Base-by-base conservation (phyloP, 2,329 filamentous ascomycete species). In the Didymella pomorum region DNA sequence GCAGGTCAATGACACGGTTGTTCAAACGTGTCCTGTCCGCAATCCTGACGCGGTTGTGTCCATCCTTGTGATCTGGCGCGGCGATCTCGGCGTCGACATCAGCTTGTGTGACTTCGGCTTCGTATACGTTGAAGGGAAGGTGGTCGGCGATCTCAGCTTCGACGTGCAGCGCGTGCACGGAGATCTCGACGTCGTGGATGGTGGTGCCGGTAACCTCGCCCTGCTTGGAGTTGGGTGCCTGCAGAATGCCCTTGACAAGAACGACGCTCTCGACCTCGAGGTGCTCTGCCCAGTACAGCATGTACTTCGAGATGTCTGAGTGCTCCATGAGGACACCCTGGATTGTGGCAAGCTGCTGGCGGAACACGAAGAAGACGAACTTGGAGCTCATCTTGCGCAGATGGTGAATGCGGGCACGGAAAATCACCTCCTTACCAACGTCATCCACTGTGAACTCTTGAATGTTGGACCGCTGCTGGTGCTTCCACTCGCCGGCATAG, bases 201-300 rank as follows among this genome's bases (percentile, higher is more conserved):
- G 87, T 88, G 28, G 91, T 90, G 37, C 91, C 89, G 64, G 89
- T 87, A 57, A 97, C 84, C 37, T 87, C 86, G 67, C 93, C 81
- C 64, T 83, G 78, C 71, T 82, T 82, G 31, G 81, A 87, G 7
- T 89, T 87, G 0, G 92, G 90, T 61, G 84, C 83, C 70, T 92
- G 90, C 4, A 97, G 78, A 1, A 84, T 84, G 58, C 92, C 93
- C 51, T 84, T 87, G 55, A 96, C 87, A 56, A 91, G 86, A 5
- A 97, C 87, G 49, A 97, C 85, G 8, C 88, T 90, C 72, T 96
- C 93, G 6, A 88, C 81, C 53, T 89, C 87, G 44, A 97, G 81
- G 72, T 92, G 91, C 77, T 96, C 91, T 2, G 91, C 91, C 90
- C 92, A 96, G 71, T 91, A 89, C 26, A 97, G 83, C 84, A 97